Evolutionary conservation across 139 green algal species (phyloP).

Genomic region (Closterium sp.): DNA sequence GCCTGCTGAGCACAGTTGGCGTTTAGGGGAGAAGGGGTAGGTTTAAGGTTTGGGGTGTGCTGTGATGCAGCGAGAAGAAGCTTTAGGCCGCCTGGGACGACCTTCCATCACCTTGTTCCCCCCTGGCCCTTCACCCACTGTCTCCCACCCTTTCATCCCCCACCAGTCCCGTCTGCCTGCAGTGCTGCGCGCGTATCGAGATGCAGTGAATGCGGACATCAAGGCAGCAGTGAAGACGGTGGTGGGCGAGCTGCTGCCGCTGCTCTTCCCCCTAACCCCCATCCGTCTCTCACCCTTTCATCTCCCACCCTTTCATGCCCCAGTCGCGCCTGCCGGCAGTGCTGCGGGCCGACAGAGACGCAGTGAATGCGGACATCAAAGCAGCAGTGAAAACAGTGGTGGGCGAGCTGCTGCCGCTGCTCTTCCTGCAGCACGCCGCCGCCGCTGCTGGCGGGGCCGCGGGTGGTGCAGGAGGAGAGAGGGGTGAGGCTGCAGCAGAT

Average conservation of each 20-base stretch:
- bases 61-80: constrained; percentile 3
- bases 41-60: background rate
- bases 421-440: constrained; percentile 18
- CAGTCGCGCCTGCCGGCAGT: no score
- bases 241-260: constrained; percentile 47
- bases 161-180: constrained; percentile 39
- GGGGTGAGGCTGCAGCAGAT: background rate
- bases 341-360: no score
- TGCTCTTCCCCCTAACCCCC: no score
- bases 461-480: background rate
- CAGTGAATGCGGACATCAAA: no score
- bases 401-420: no score
- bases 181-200: constrained; percentile 35
- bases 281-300: no score
- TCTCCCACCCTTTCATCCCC: background rate
- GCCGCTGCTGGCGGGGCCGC: background rate
- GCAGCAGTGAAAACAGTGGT: no score
- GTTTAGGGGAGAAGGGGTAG: no score
- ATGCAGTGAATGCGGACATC: constrained; percentile 31
- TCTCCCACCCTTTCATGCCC: no score
- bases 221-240: constrained; percentile 50
- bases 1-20: constrained; percentile 62
- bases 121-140: background rate
- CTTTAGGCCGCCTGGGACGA: constrained; percentile 46
- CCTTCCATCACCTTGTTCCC: background rate